phyloP scores from a whole-genome alignment of 2,329 filamentous ascomycete species.

The Aureobasidium sp. region DNA sequence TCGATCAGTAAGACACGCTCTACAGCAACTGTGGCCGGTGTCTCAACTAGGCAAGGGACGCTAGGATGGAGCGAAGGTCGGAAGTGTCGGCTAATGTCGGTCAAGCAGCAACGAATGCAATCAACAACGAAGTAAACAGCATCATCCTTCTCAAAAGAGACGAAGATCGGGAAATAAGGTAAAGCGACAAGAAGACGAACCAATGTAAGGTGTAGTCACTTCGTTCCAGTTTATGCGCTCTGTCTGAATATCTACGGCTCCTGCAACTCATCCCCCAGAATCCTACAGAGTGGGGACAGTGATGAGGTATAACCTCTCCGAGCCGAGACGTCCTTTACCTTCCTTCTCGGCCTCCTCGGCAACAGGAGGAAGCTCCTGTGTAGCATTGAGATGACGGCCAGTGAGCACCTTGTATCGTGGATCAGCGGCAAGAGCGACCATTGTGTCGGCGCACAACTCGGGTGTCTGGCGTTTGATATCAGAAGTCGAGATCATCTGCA shows the following conservation, averaged over 20 bases:
- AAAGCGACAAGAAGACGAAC: too few relatives aligned
- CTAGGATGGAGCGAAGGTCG: not conserved
- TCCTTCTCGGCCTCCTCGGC: constrained; percentile 18
- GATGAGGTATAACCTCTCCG: constrained; percentile 17
- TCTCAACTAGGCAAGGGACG: not conserved
- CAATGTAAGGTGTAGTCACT: too few relatives aligned
- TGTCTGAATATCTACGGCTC: too few relatives aligned
- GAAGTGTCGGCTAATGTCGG: not conserved
- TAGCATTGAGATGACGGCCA: constrained; percentile 19
- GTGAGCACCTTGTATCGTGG: constrained; percentile 16
- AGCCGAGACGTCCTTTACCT: constrained; percentile 16
- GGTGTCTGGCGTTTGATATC: constrained; percentile 14
- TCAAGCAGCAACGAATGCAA: not conserved
- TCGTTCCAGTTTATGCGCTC: too few relatives aligned
- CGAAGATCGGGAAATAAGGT: too few relatives aligned
- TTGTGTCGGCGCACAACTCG: constrained; percentile 17
- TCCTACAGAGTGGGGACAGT: not conserved
- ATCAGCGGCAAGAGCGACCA: constrained; percentile 19
- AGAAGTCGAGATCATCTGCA: not conserved
- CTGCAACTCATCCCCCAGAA: too few relatives aligned
- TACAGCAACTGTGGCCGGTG: not conserved
- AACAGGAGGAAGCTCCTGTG: constrained; percentile 16
- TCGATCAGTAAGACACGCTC: not conserved
- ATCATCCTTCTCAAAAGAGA: too few relatives aligned
- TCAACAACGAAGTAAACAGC: too few relatives aligned